These are phyloP conservation scores for Penicillium sp. DNA, from an alignment of 2,329 filamentous ascomycete species.

Conservation along the genomic window DNA sequence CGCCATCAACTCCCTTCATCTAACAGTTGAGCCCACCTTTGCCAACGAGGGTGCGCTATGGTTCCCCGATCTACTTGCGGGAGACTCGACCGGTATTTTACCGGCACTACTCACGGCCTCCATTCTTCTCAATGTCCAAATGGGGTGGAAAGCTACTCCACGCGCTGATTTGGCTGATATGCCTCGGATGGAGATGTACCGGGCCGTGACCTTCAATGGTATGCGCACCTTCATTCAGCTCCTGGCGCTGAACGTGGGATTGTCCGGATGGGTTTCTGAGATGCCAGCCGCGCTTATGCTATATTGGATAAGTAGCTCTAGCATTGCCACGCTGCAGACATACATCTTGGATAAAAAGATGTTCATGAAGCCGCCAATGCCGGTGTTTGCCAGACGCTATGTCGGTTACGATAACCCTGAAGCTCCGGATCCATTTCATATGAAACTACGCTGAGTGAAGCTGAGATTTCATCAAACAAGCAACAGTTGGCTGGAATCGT, in stretches of 20 bases:
- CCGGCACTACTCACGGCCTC: conserved; percentile 54
- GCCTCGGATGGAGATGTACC: conserved; percentile 33
- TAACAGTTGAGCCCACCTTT: conserved; percentile 53
- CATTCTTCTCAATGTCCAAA: conserved; percentile 54
- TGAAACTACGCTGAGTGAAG: conserved; percentile 20
- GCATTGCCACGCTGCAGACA: conserved; percentile 48
- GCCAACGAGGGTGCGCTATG: conserved; percentile 62
- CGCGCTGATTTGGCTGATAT: conserved; percentile 31
- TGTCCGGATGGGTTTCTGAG: conserved; percentile 34
- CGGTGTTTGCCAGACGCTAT: conserved; percentile 42
- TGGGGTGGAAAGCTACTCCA: conserved; percentile 34
- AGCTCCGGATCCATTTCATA: conserved; percentile 18
- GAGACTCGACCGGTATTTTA: conserved; percentile 57
- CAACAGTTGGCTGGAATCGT: not conserved
- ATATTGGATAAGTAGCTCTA: conserved; percentile 55
- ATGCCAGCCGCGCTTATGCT: conserved; percentile 53
- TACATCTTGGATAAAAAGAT: conserved; percentile 46
- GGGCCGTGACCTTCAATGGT: conserved; percentile 28
- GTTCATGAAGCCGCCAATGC: conserved; percentile 38
- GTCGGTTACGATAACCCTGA: conserved; percentile 22
- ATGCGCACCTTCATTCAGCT: conserved; percentile 40
- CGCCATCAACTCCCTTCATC: conserved; percentile 28
- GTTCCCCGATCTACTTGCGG: conserved; percentile 60
- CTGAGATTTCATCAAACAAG: not conserved
- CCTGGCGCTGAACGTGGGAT: conserved; percentile 46